phyloP scores from a whole-genome alignment of 345 rosid genomes.

The Nephelium lappaceum region DNA sequence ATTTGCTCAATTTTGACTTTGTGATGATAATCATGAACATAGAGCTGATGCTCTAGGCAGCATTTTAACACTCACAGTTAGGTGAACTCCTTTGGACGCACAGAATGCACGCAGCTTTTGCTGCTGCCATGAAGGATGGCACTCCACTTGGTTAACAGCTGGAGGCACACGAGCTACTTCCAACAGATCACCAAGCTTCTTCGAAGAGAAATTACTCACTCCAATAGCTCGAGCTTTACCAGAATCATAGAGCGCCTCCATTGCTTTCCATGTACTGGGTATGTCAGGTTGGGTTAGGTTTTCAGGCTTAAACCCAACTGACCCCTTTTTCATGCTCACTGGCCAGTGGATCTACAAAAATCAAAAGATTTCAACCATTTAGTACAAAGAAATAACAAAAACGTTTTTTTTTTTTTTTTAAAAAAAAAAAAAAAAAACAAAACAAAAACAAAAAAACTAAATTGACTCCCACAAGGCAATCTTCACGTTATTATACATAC shows the following conservation, averaged over 20 bases:
- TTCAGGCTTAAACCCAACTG: slow-evolving; percentile 59
- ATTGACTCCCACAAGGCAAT: too few species aligned
- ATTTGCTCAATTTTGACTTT: background rate
- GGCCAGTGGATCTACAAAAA: slow-evolving; percentile 83
- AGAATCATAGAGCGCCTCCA: slow-evolving; percentile 64
- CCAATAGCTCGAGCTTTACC: slow-evolving; percentile 68
- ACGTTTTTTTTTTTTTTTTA: too few species aligned
- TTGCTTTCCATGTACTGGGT: slow-evolving; percentile 70
- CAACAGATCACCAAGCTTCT: slow-evolving; percentile 55
- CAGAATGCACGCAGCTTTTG: slow-evolving; percentile 60
- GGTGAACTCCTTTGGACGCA: slow-evolving; percentile 72
- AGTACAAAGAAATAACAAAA: background rate
- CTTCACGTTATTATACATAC: slow-evolving; percentile 20
- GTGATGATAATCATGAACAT: background rate
- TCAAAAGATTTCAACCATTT: background rate
- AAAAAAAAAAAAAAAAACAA: too few species aligned
- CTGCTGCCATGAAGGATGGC: slow-evolving; percentile 62
- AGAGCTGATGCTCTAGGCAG: background rate
- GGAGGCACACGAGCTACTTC: slow-evolving; percentile 45
- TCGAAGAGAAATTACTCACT: slow-evolving; percentile 58
- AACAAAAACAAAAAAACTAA: too few species aligned
- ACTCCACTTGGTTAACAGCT: slow-evolving; percentile 47
- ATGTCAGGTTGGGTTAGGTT: slow-evolving; percentile 56
- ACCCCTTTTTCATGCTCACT: slow-evolving; percentile 61
- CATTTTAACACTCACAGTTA: slow-evolving; percentile 54